phyloP scores from a whole-genome alignment of 1,284 basidiomycete genomes.

The Ustilago sp. region DNA sequence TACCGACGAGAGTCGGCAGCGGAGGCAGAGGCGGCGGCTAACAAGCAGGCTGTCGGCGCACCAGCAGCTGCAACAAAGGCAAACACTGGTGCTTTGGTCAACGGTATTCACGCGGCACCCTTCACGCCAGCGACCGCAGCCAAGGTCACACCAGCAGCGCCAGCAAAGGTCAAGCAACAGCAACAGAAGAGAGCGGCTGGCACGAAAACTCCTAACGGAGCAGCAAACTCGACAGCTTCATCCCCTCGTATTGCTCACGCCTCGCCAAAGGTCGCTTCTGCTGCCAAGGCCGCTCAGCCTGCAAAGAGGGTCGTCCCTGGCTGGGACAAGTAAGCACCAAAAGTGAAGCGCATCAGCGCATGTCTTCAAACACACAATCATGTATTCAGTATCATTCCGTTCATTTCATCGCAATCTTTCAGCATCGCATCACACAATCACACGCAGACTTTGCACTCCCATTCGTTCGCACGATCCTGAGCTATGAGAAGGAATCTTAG shows the following conservation, averaged over 20 bases:
- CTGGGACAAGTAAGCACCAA: slow-evolving; percentile 25
- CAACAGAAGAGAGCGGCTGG: slow-evolving; percentile 18
- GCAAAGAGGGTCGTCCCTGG: slow-evolving; percentile 35
- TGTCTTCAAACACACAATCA: neutral
- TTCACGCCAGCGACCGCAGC: slow-evolving; percentile 4
- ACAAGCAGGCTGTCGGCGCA: neutral
- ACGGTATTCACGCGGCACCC: slow-evolving; percentile 15
- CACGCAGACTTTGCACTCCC: neutral
- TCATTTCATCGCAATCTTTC: slow-evolving; percentile 18
- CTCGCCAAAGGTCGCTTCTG: slow-evolving; percentile 12
- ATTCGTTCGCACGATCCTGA: neutral
- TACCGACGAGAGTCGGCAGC: slow-evolving; percentile 73
- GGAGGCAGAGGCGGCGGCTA: slow-evolving; percentile 18
- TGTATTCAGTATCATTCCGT: slow-evolving; percentile 1
- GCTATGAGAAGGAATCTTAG: neutral
- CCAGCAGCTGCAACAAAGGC: slow-evolving; percentile 1
- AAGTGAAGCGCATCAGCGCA: neutral
- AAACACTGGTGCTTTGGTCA: neutral
- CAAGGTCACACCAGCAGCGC: slow-evolving; percentile 11
- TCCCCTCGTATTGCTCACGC: slow-evolving; percentile 30
- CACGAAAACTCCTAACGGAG: slow-evolving; percentile 17
- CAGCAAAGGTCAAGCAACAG: slow-evolving; percentile 18
- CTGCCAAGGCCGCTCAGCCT: slow-evolving; percentile 5
- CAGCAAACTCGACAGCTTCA: slow-evolving; percentile 22
- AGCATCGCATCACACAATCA: slow-evolving; percentile 22